These are phyloP conservation scores for Pochonia chlamydosporia DNA, from an alignment of 2,329 filamentous ascomycete genomes.

Conservation along the genomic window DNA sequence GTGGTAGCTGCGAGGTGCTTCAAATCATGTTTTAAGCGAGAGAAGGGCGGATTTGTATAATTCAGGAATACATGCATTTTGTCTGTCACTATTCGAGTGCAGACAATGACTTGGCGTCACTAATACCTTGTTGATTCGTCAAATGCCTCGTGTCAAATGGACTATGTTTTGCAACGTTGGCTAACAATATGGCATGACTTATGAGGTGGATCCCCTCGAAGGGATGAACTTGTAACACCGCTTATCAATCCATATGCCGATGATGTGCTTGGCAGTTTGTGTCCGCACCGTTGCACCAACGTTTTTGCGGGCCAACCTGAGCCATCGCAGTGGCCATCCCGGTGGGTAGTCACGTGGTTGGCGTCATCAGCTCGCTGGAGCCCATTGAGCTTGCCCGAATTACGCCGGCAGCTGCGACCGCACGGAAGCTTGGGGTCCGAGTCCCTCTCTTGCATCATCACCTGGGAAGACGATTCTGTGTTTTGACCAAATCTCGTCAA, in stretches of 20 bases:
- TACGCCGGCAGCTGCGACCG: not conserved
- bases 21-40: slow-evolving; percentile 1
- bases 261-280: too few species aligned
- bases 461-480: slow-evolving; percentile 11
- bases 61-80: slow-evolving; percentile 4
- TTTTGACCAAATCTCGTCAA: not conserved
- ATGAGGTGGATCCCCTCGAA: too few species aligned
- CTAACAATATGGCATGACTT: too few species aligned
- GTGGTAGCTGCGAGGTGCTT: not conserved
- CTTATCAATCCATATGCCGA: not conserved
- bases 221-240: too few species aligned
- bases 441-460: not conserved
- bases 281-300: too few species aligned
- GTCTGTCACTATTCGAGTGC: not conserved
- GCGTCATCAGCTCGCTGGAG: slow-evolving; percentile 6
- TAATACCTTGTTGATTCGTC: not conserved
- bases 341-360: slow-evolving; percentile 7
- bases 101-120: not conserved
- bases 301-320: too few species aligned
- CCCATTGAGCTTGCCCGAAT: too few species aligned
- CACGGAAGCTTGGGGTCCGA: not conserved
- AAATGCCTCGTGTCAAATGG: not conserved
- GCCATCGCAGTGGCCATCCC: too few species aligned
- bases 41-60: not conserved
- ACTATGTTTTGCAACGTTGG: too few species aligned